Conservation (phyloP, 2,329 filamentous ascomycete genomes). For the Penicillium sp. region DNA sequence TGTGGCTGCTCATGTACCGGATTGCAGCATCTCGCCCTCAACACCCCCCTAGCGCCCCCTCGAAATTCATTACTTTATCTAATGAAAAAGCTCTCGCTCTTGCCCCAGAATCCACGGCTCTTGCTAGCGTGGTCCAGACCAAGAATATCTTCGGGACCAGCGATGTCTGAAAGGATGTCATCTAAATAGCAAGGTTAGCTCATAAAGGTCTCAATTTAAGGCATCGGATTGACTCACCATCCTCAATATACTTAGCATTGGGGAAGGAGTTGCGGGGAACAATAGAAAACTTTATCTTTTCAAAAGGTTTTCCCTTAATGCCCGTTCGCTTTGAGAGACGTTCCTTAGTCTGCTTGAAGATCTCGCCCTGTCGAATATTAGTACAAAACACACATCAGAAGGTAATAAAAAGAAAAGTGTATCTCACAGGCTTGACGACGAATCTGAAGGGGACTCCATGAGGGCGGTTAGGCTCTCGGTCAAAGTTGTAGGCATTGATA, state of each 20-base stretch:
- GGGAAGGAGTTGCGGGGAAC: constrained; percentile 70
- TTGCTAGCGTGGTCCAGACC: constrained; percentile 66
- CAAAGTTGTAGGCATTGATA: constrained; percentile 87
- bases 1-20: constrained; percentile 21
- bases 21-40: constrained; percentile 20
- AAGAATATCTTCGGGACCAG: constrained; percentile 76
- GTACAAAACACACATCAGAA: background rate
- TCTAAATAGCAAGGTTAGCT: constrained; percentile 31
- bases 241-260: constrained; percentile 78
- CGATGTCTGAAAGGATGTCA: constrained; percentile 52
- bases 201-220: background rate
- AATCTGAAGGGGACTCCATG: constrained; percentile 94
- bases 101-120: constrained; percentile 58
- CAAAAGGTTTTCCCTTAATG: constrained; percentile 95
- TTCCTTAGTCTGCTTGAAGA: constrained; percentile 89
- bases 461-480: constrained; percentile 78
- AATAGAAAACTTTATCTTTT: constrained; percentile 96
- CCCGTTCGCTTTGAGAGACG: constrained; percentile 89
- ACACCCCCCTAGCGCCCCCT: constrained; percentile 21
- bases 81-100: constrained; percentile 66
- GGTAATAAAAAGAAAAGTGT: background rate
- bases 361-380: constrained; percentile 63
- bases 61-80: constrained; percentile 42
- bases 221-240: constrained; percentile 63
- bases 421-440: constrained; percentile 71